Conservation (phyloP, 75 land plant genomes). For the Sequoia sempervirens region DNA sequence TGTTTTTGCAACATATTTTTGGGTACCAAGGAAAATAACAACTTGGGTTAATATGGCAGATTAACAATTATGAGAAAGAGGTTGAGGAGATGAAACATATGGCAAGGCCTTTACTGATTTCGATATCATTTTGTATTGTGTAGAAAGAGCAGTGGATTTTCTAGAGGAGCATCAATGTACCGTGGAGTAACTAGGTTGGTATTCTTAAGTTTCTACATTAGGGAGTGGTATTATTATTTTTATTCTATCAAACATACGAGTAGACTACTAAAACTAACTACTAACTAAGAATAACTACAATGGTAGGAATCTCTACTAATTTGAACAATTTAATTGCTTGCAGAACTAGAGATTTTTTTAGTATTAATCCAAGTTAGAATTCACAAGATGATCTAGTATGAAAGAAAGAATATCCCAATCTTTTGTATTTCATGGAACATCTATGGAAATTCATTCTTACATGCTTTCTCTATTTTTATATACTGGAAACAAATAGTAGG, state of each 20-base stretch:
- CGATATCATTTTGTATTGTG: neutral
- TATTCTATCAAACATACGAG: neutral
- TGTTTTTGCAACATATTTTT: neutral
- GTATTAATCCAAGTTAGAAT: neutral
- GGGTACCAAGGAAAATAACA: neutral
- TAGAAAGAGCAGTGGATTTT: conserved; percentile 95
- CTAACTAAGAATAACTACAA: neutral
- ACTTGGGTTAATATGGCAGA: conserved; percentile 8
- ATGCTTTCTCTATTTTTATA: neutral
- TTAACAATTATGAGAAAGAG: conserved; percentile 51
- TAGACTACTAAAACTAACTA: neutral
- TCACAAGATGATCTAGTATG: neutral
- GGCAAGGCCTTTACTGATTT: conserved; percentile 33
- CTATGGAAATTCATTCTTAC: neutral
- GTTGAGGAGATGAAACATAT: conserved; percentile 84
- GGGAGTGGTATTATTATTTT: neutral
- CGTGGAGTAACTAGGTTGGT: conserved; percentile 82
- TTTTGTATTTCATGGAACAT: neutral
- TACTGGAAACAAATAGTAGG: neutral
- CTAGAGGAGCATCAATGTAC: conserved; percentile 85
- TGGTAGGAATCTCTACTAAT: neutral
- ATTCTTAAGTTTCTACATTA: neutral
- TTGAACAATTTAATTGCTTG: neutral
- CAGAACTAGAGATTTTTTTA: neutral
- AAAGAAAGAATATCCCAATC: neutral